phyloP scores from a whole-genome alignment of 306 rosid species.

The Spatholobus suberectus region DNA sequence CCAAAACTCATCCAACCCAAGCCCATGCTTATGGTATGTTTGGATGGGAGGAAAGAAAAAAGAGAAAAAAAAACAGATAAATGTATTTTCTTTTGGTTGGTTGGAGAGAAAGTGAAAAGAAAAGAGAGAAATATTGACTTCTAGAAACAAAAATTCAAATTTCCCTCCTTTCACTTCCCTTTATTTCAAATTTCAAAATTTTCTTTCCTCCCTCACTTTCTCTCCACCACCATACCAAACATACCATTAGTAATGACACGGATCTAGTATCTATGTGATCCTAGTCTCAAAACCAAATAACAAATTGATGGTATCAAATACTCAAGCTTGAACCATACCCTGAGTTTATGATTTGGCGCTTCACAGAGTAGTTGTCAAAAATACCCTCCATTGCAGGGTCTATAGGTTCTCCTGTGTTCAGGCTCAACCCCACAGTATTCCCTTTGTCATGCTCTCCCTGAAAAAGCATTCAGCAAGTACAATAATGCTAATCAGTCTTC shows the following conservation, averaged over 20 bases:
- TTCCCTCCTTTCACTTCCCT: neutral
- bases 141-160: neutral
- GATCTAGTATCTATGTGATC: neutral
- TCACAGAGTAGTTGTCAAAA: conserved; percentile 93
- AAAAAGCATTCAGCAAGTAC: conserved; percentile 40
- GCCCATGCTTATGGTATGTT: neutral
- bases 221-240: neutral
- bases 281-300: neutral
- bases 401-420: conserved; percentile 86
- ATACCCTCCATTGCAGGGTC: conserved; percentile 98
- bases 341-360: conserved; percentile 93
- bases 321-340: conserved; percentile 58
- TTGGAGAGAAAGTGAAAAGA: neutral
- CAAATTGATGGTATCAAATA: neutral
- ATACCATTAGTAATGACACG: neutral
- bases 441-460: conserved; percentile 97
- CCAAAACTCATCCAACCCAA: neutral
- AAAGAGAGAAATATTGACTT: neutral
- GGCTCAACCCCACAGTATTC: conserved; percentile 81
- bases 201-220: neutral
- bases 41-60: neutral
- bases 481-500: neutral
- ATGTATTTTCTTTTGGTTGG: neutral
- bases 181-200: neutral
- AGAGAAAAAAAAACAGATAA: neutral